A percentile compares a stretch with the other conserved stretches of the same genome.
Conservation (phyloP, 495 filamentous ascomycete species). For the Xylaria palmicola region DNA sequence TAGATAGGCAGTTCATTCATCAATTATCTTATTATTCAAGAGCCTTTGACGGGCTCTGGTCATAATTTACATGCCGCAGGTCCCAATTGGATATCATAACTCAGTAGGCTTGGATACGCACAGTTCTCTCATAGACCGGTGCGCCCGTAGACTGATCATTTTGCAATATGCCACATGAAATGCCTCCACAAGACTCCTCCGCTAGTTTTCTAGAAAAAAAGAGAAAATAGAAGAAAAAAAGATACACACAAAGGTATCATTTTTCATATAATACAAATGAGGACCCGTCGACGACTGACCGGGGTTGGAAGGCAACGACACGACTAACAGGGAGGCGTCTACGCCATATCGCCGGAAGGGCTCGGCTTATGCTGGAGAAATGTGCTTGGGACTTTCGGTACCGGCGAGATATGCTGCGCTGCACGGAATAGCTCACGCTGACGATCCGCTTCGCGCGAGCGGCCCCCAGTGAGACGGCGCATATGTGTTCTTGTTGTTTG, state of each 20-base stretch:
- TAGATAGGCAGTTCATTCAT: not conserved
- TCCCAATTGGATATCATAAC: slow-evolving; percentile 4
- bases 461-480: slow-evolving; percentile 64
- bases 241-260: not conserved
- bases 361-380: slow-evolving; percentile 29
- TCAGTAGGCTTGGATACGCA: not conserved
- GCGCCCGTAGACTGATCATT: not conserved
- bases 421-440: slow-evolving; percentile 57
- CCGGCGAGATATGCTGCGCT: slow-evolving; percentile 35
- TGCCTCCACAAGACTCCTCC: not conserved
- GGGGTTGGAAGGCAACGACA: not conserved
- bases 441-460: slow-evolving; percentile 60
- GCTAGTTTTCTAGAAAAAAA: not conserved
- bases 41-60: not conserved
- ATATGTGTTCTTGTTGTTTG: slow-evolving; percentile 58
- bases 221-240: not conserved
- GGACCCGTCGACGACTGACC: too few species aligned
- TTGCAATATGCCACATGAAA: not conserved
- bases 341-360: slow-evolving; percentile 9
- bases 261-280: slow-evolving; percentile 1
- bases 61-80: not conserved
- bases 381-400: slow-evolving; percentile 59
- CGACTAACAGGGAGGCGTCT: too few species aligned
- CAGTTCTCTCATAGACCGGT: not conserved
- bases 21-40: slow-evolving; percentile 6